These are phyloP conservation scores for Xylariaceae sp. DNA, from an alignment of 2,329 filamentous ascomycete species.

Conservation along the genomic window DNA sequence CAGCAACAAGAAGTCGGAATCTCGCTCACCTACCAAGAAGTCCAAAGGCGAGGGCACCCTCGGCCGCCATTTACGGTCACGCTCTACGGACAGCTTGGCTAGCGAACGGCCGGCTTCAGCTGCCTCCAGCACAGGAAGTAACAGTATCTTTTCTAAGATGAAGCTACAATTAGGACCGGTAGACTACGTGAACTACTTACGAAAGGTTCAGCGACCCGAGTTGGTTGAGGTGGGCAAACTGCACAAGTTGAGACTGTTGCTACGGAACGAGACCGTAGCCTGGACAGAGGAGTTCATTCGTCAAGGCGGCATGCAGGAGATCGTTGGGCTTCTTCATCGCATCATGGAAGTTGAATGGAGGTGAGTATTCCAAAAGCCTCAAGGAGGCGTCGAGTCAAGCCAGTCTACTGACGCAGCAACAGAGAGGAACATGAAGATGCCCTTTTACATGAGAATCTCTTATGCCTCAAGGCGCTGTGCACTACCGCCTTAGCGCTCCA, in stretches of 20 bases:
- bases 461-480: conserved; percentile 90
- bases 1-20: conserved; percentile 48
- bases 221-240: conserved; percentile 88
- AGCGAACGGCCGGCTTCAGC: conserved; percentile 53
- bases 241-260: conserved; percentile 82
- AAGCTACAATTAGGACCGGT: conserved; percentile 69
- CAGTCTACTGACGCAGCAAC: conserved; percentile 27
- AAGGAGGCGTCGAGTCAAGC: not conserved
- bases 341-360: conserved; percentile 96
- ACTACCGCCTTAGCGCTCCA: conserved; percentile 83
- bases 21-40: conserved; percentile 68
- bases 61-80: conserved; percentile 62
- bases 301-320: conserved; percentile 86
- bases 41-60: conserved; percentile 60
- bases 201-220: conserved; percentile 74
- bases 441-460: conserved; percentile 82
- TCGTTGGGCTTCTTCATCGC: conserved; percentile 79
- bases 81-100: conserved; percentile 65
- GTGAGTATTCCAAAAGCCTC: conserved; percentile 42
- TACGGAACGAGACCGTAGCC: conserved; percentile 89
- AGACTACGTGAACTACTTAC: conserved; percentile 82
- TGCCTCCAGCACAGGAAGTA: conserved; percentile 51
- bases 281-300: conserved; percentile 93
- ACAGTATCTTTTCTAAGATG: conserved; percentile 56
- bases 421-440: conserved; percentile 95